A percentile compares a stretch with the other conserved stretches of the same genome.
These are phyloP conservation scores for Tetrahymena thermophila DNA, from an alignment of 73 alveolate genomes.

Conservation along the genomic window DNA sequence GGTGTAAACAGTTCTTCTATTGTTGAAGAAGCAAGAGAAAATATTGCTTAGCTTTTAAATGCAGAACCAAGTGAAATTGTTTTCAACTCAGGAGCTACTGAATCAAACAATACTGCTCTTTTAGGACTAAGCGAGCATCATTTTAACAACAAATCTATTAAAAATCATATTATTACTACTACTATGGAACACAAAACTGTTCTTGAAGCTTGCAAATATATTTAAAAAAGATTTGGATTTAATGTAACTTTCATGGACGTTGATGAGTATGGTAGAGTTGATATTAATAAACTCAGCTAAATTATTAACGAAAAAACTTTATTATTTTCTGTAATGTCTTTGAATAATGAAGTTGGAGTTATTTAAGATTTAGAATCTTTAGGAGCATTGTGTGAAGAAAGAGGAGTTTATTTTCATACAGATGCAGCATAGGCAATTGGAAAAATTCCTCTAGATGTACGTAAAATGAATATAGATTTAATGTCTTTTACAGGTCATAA, in stretches of 20 bases:
- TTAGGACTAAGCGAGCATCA: slow-evolving; percentile 74
- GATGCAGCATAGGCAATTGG: slow-evolving; percentile 90
- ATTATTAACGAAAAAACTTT: slow-evolving; percentile 84
- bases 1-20: slow-evolving; percentile 60
- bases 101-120: slow-evolving; percentile 86
- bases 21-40: slow-evolving; percentile 63
- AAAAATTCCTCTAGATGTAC: not conserved
- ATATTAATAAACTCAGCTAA: slow-evolving; percentile 55
- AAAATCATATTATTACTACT: slow-evolving; percentile 79
- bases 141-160: slow-evolving; percentile 35
- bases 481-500: not conserved
- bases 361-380: slow-evolving; percentile 93
- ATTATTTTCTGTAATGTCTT: slow-evolving; percentile 83
- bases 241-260: slow-evolving; percentile 88
- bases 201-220: slow-evolving; percentile 83
- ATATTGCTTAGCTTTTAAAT: slow-evolving; percentile 67
- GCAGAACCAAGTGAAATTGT: slow-evolving; percentile 89
- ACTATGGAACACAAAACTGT: slow-evolving; percentile 95
- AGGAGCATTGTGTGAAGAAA: slow-evolving; percentile 78
- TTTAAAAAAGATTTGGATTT: slow-evolving; percentile 81
- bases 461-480: not conserved
- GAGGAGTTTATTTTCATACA: slow-evolving; percentile 82
- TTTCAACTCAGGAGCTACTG: slow-evolving; percentile 98
- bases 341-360: slow-evolving; percentile 97
- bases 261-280: slow-evolving; percentile 74